Conservation (phyloP, 2,329 filamentous ascomycete species). For the Chaetomiaceae sp. region DNA sequence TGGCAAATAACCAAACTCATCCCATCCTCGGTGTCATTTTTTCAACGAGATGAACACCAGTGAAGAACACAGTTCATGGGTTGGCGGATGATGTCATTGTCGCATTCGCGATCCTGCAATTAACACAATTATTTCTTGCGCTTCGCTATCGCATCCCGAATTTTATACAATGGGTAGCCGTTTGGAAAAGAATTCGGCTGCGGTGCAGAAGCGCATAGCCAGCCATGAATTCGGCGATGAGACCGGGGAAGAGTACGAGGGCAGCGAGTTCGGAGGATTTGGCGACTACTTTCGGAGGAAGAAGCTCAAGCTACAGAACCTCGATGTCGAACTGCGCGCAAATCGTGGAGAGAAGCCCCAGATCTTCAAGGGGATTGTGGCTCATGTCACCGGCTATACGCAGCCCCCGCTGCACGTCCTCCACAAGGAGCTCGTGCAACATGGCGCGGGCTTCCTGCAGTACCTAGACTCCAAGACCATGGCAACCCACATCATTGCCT, state of each 20-base stretch:
- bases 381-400: conserved; percentile 92
- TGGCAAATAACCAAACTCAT: no score
- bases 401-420: conserved; percentile 87
- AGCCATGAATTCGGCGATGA: conserved; percentile 72
- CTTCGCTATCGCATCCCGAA: conserved; percentile 2
- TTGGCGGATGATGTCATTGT: conserved; percentile 21
- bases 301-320: conserved; percentile 94
- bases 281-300: conserved; percentile 90
- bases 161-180: conserved; percentile 54
- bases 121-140: no score
- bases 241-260: conserved; percentile 84
- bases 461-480: conserved; percentile 93
- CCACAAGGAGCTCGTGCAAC: conserved; percentile 78
- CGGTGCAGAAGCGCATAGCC: conserved; percentile 58
- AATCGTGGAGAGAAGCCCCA: conserved; percentile 65
- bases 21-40: no score
- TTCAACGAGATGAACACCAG: background rate
- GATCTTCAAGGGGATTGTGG: conserved; percentile 88
- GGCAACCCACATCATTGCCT: conserved; percentile 93
- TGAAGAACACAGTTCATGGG: no score
- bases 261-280: conserved; percentile 84
- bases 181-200: conserved; percentile 60
- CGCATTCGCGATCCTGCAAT: background rate
- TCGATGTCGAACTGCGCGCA: conserved; percentile 76
- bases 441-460: conserved; percentile 93